Conservation (phyloP, 2,329 filamentous ascomycete species). For the Cryoendolithus antarcticus region DNA sequence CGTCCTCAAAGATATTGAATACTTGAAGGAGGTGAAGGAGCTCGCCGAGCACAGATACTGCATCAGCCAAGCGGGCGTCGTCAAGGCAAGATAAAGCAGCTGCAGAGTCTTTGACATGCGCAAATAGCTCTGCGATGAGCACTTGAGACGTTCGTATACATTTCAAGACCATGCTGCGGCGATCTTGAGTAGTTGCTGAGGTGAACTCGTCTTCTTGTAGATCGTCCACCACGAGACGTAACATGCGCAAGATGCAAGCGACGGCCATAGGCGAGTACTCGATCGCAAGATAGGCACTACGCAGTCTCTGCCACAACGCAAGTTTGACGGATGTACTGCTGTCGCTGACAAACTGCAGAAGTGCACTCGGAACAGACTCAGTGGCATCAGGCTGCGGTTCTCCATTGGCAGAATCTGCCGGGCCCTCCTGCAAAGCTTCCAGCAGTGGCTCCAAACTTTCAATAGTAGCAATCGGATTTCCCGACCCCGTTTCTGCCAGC, state of each 20-base stretch:
- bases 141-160: conserved; percentile 72
- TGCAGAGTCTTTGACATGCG: conserved; percentile 52
- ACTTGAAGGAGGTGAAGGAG: conserved; percentile 66
- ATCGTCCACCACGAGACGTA: conserved; percentile 59
- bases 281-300: conserved; percentile 76
- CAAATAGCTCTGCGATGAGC: conserved; percentile 58
- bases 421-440: conserved; percentile 45
- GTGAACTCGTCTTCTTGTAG: conserved; percentile 31
- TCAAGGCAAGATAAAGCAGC: conserved; percentile 74
- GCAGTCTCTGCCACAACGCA: conserved; percentile 82
- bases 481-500: conserved; percentile 71
- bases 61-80: conserved; percentile 60
- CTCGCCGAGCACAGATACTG: conserved; percentile 58
- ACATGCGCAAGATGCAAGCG: conserved; percentile 72
- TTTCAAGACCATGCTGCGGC: conserved; percentile 59
- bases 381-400: not conserved
- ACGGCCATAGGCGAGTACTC: conserved; percentile 78
- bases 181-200: conserved; percentile 27
- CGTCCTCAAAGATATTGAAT: conserved; percentile 71
- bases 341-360: conserved; percentile 72
- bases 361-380: conserved; percentile 45
- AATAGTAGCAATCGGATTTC: conserved; percentile 73
- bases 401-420: not conserved
- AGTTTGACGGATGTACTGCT: conserved; percentile 74
- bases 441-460: conserved; percentile 87